Percentiles rank a stretch among this genome's conserved stretches.
phyloP scores from a whole-genome alignment of 2,329 filamentous ascomycete species.

The Fusarium napiforme region DNA sequence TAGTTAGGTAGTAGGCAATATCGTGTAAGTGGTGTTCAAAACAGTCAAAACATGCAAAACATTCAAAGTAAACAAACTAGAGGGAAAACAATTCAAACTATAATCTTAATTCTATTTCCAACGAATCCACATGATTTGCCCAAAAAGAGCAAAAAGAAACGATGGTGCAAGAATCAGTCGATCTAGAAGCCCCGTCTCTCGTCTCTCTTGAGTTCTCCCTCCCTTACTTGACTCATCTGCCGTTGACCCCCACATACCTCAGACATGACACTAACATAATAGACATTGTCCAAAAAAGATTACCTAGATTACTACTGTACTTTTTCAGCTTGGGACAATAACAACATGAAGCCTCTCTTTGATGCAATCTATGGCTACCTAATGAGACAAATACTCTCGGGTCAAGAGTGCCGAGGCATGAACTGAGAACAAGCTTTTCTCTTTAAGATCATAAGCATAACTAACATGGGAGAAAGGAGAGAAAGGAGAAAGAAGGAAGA shows the following conservation, averaged over 20 bases:
- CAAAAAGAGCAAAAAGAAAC: neutral
- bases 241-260: neutral
- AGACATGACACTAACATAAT: conserved; percentile 4
- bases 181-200: conserved; percentile 19
- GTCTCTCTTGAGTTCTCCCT: conserved; percentile 4
- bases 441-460: neutral
- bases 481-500: neutral
- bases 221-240: conserved; percentile 19
- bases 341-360: conserved; percentile 16
- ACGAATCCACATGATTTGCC: neutral
- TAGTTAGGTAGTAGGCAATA: neutral
- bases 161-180: conserved; percentile 12
- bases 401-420: neutral
- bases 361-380: neutral
- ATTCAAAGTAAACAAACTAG: neutral
- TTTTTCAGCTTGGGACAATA: conserved; percentile 3
- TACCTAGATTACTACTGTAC: neutral
- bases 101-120: neutral
- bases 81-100: neutral
- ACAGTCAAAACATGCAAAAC: neutral
- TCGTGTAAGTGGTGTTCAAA: neutral
- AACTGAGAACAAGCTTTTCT: neutral
- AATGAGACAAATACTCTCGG: conserved; percentile 5
- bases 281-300: conserved; percentile 2
- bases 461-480: neutral